A percentile compares a stretch with the other conserved stretches of the same genome.
These are phyloP conservation scores for Craspedostauros australis DNA, from an alignment of 108 stramenopile species.

Conservation along the genomic window DNA sequence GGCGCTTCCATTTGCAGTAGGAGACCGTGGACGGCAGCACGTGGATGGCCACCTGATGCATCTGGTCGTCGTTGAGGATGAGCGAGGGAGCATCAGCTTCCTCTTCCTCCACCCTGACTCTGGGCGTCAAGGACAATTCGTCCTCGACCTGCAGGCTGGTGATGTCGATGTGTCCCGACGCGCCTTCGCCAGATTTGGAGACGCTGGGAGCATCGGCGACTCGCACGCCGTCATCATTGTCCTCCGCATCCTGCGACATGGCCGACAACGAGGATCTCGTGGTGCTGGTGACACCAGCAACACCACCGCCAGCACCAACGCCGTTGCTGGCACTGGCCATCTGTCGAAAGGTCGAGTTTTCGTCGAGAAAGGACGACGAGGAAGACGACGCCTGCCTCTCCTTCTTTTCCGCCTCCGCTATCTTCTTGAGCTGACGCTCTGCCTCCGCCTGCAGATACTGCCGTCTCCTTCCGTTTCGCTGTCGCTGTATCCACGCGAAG, in stretches of 20 bases:
- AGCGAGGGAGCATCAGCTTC: conserved; percentile 13
- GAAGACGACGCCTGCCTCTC: not conserved
- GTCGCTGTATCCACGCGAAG: conserved; percentile 30
- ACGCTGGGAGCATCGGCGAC: conserved; percentile 1
- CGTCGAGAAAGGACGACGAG: no score
- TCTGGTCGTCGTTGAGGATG: conserved; percentile 30
- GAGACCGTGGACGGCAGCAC: conserved; percentile 56
- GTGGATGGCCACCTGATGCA: conserved; percentile 42
- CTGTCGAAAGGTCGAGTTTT: conserved; percentile 4
- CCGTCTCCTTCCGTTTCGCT: conserved; percentile 25
- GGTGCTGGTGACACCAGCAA: not conserved
- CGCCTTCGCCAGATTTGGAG: conserved; percentile 27
- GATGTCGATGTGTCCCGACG: conserved; percentile 24
- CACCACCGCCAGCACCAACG: not conserved
- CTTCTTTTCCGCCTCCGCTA: conserved; percentile 23
- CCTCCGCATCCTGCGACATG: not conserved
- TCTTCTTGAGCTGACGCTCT: conserved; percentile 33
- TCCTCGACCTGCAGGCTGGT: conserved; percentile 5
- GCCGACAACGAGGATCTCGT: not conserved
- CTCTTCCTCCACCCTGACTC: conserved; percentile 9
- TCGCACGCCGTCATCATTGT: not conserved
- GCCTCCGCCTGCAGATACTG: conserved; percentile 34
- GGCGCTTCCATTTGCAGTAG: conserved; percentile 72
- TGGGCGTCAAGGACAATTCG: conserved; percentile 9
- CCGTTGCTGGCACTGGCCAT: not conserved